Evolutionary conservation across 2,329 filamentous ascomycete genomes (phyloP), one percentile per base, ranked within the genome.

Genomic region (Trichoderma atroviride): DNA sequence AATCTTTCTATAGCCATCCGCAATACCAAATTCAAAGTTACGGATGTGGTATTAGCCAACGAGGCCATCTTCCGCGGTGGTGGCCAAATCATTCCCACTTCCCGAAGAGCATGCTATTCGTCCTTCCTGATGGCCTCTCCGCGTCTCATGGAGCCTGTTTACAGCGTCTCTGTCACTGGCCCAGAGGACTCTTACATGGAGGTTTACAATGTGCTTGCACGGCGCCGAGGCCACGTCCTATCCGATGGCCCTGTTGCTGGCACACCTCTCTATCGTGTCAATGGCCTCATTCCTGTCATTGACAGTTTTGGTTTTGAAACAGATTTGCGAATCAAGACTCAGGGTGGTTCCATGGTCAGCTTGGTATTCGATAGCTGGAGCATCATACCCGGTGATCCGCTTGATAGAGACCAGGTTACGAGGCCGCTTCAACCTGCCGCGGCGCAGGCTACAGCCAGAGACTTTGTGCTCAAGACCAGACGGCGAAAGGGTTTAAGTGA

Each of bases 221-320:
- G 93, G 63, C 89, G 96, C 70, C 87, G 96, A 74, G 96, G 96
- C 0, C 96, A 99, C 80, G 95, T 99, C 33, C 85, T 99, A 31
- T 91, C 92, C n/a, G 96, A 99, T 78, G 93, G 93, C 0, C 94
- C 94, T 16, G 93, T 99, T 71, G 94, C 95, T 0, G 96, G 96
- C 29, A 98, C 96, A 11, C 96, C 95, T 5, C 86, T 99, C 13
- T 98, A 97, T 81, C 91, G 92, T 27, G 94, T 97, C 65, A 92
- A 91, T 75, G 96, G 96, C 4, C 85, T 98, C 61, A 89, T 99
- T 68, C 96, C 96, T 11, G 96, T 98, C 70, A 97, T 99, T 77
- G 96, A 99, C 83, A 94, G 91, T 35, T 99, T 99, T 77, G 96
- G 96, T 24, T 98, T 99, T 80, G 96, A 99, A 84, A 98, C 96